A percentile compares a stretch with the other conserved stretches of the same genome.
phyloP scores from a whole-genome alignment of 2,329 filamentous ascomycete species.

The Tolypocladium guangdongense region DNA sequence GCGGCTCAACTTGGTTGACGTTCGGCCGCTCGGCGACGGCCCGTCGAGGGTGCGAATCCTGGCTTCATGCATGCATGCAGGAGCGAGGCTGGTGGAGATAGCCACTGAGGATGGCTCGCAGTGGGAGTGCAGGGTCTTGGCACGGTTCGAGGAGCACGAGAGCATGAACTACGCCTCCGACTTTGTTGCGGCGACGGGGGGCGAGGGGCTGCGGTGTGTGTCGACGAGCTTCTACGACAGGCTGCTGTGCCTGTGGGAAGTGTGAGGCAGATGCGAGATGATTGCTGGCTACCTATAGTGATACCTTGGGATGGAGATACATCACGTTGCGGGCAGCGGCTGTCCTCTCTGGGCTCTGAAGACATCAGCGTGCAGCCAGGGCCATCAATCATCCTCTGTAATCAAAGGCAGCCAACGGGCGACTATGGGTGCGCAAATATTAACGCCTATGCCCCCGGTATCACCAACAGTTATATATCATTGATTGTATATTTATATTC shows the following conservation, averaged over 20 bases:
- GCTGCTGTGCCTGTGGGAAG: constrained; percentile 56
- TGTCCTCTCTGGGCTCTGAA: too few relatives aligned
- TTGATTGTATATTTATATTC: too few relatives aligned
- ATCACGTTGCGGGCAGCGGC: too few relatives aligned
- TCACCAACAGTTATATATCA: too few relatives aligned
- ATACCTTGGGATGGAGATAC: too few relatives aligned
- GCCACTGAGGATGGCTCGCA: constrained; percentile 20
- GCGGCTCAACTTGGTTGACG: constrained; percentile 57
- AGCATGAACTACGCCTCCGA: constrained; percentile 95
- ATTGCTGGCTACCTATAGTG: too few relatives aligned
- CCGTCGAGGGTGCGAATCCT: constrained; percentile 41
- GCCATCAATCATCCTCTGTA: too few relatives aligned
- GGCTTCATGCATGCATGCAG: constrained; percentile 91
- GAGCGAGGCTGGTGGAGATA: constrained; percentile 53
- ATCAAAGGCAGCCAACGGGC: too few relatives aligned
- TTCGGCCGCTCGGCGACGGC: constrained; percentile 12
- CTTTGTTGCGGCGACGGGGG: constrained; percentile 33
- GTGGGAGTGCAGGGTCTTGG: constrained; percentile 56
- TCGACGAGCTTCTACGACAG: constrained; percentile 73
- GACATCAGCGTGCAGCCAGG: too few relatives aligned
- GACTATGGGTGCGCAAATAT: too few relatives aligned
- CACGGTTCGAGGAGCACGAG: constrained; percentile 70
- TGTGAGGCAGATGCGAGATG: neutral
- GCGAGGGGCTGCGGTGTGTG: constrained; percentile 34
- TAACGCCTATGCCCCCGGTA: too few relatives aligned